A percentile compares a stretch with the other conserved stretches of the same genome.
Evolutionary conservation across 2,329 filamentous ascomycete species (phyloP).

Genomic region (Fusarium sp.): DNA sequence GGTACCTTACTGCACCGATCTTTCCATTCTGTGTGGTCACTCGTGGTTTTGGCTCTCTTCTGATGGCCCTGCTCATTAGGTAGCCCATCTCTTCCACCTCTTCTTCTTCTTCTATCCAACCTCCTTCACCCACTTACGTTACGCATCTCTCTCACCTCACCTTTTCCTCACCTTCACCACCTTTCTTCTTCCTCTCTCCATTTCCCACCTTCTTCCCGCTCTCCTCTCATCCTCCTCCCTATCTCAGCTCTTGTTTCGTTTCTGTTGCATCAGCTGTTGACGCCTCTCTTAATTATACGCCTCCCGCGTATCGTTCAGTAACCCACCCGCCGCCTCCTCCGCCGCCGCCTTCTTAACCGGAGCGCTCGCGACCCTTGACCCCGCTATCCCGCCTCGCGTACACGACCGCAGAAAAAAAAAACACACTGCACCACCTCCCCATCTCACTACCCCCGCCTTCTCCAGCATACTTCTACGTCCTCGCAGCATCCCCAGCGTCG

Average conservation of each 20-base stretch:
- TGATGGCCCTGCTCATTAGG: constrained; percentile 33
- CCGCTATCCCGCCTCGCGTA: constrained; percentile 53
- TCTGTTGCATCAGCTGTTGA: constrained; percentile 39
- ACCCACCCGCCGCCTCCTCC: constrained; percentile 37
- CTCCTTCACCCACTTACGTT: constrained; percentile 46
- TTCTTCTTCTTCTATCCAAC: constrained; percentile 39
- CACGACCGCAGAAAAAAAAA: constrained; percentile 51
- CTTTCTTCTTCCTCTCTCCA: constrained; percentile 43
- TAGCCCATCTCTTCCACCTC: constrained; percentile 37
- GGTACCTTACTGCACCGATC: constrained; percentile 17
- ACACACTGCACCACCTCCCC: constrained; percentile 46
- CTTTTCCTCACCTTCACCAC: constrained; percentile 49
- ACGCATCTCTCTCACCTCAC: constrained; percentile 48
- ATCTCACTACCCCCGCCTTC: constrained; percentile 41
- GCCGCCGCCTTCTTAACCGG: constrained; percentile 42
- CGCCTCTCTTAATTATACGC: constrained; percentile 43
- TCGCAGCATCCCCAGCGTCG: constrained; percentile 44
- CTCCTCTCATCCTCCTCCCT: constrained; percentile 46
- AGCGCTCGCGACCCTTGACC: constrained; percentile 52
- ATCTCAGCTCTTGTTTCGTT: constrained; percentile 42
- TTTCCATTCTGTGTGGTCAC: constrained; percentile 23
- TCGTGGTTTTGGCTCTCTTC: constrained; percentile 27
- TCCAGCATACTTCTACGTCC: constrained; percentile 40
- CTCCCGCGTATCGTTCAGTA: constrained; percentile 42
- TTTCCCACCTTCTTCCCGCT: constrained; percentile 47